Evolutionary conservation across 768 basidiomycete species (phyloP), one percentile per base, ranked within the genome.

Genomic region (Pisolithus tinctorius): DNA sequence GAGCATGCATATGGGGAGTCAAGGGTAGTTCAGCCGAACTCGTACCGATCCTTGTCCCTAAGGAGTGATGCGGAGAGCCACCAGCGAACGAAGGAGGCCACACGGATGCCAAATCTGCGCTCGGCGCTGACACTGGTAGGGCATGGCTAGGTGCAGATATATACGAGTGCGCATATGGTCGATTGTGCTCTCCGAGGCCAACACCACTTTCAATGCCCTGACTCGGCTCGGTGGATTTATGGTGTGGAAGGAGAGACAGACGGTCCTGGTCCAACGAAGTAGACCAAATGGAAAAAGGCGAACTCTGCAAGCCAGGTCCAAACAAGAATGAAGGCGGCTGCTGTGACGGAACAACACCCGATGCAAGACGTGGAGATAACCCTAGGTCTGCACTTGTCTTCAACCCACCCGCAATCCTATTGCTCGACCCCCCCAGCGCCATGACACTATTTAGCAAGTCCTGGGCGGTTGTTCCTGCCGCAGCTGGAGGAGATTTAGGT

Each of bases 281-380:
- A 4, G 84, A 81, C 86, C 86, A 87, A 38, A 87, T 88, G 1
- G 81, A 86, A 45, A 76, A 71, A 7, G 73, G 70, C n/a, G 67
- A 67, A 57, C 71, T 72, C 2, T 71, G 65, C 4, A 58, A 51
- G 14, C 77, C 78, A 6, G 77, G 73, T 20, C 80, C 76, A 56
- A 86, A 82, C 26, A 34, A 34, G 34, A 81, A 68, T 20, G 78
- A 71, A 43, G 71, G 70, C 0, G 79, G 67, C 45, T 10, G 45
- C 39, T 30, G 71, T 1, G 71, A 68, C 3, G 73, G 17, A 45
- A 16, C 66, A 7, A 69, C 65, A 64, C 49, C 67, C 64, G 50
- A 61, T 47, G 55, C 49, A 7, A 23, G 60, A 25, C 38, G 54
- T 17, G 52, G 52, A 20, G 53, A 51, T 31, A n/a, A 27, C 53